Conservation (phyloP, 352 stramenopile species). For the Achlya hypogyna region DNA sequence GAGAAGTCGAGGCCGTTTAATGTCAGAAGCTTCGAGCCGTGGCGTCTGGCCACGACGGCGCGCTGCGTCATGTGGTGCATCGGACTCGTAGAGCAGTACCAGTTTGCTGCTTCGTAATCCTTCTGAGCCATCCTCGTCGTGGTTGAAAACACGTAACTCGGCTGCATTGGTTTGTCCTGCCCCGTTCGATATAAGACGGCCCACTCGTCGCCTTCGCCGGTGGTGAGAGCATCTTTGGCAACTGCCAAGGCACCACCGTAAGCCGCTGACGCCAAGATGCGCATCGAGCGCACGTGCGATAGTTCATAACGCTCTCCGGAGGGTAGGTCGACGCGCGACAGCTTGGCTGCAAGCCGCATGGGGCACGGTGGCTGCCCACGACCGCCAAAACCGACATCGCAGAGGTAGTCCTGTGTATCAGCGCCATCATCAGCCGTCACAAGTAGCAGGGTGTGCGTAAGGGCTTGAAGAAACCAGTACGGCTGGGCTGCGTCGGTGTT, state of each 20-base stretch:
- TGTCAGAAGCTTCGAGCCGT: background rate
- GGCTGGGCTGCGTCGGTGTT: background rate
- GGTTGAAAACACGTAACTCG: constrained; percentile 8
- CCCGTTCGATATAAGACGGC: constrained; percentile 1
- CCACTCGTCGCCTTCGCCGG: background rate
- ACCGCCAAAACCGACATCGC: constrained; percentile 17
- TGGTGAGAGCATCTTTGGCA: background rate
- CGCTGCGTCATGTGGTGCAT: background rate
- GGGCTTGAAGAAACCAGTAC: background rate
- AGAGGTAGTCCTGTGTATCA: background rate
- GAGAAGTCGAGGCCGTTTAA: background rate
- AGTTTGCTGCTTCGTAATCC: constrained; percentile 15
- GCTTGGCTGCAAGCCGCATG: background rate
- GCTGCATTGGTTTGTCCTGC: background rate
- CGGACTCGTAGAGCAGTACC: constrained; percentile 10
- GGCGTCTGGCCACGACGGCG: background rate
- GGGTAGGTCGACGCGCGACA: background rate
- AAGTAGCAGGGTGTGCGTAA: constrained; percentile 10
- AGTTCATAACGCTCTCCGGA: constrained; percentile 2
- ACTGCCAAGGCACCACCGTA: background rate
- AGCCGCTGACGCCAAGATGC: background rate
- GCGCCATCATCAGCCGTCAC: background rate
- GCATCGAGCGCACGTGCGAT: background rate
- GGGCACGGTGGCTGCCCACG: constrained; percentile 1
- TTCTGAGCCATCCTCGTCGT: background rate